Evolutionary conservation across 108 stramenopile genomes (phyloP), one percentile per base, ranked within the genome.

Genomic region (Cyclotella kingstonii): DNA sequence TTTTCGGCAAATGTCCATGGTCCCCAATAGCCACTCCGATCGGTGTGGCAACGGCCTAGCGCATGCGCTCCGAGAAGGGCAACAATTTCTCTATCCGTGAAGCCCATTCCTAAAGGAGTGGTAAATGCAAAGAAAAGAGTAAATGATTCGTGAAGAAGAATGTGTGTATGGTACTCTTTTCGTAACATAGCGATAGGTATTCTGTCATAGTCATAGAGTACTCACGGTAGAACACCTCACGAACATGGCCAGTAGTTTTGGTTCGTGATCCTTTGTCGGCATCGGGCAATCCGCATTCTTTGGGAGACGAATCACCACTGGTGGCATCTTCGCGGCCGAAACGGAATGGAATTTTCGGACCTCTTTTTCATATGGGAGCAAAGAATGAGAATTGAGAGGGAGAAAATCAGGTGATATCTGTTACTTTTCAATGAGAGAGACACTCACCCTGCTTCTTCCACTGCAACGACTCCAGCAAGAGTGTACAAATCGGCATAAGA

Each of bases 1-100:
- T 89, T 96, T 70, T 96, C 96, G 0, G 96, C 95, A 68, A 87
- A 84, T 18, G 83, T 96, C 96, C 98, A 98, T 71, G 73, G 96
- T 50, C 89, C 73, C 77, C 73, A 78, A 71, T 90, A 98, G 30
- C 96, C 96, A 45, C 78, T 79, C 18, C 79, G 79, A 54, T 94
- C 91, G 5, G 86, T 87, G 79, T 98, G 96, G 79, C 94, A 96
- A 5, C 96, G 82, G 2, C 96, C 96, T 48, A 99, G 80, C 31
- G 96, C 92, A 74, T 99, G 98, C 0, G 97, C 98, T n/a, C 98
- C 98, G 30, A 84, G 58, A 0, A 99, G 78, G 2, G 96, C 96
- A 12, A 99, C 98, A 70, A 98, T 96, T 73, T 98, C 96, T 27
- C 78, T 69, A 54, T 98, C 97, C 23, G 50, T 76, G 60, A 86